A percentile compares a stretch with the other conserved stretches of the same genome.
Conservation (phyloP, 2,329 filamentous ascomycete species). For the Diplocarpon mali region DNA sequence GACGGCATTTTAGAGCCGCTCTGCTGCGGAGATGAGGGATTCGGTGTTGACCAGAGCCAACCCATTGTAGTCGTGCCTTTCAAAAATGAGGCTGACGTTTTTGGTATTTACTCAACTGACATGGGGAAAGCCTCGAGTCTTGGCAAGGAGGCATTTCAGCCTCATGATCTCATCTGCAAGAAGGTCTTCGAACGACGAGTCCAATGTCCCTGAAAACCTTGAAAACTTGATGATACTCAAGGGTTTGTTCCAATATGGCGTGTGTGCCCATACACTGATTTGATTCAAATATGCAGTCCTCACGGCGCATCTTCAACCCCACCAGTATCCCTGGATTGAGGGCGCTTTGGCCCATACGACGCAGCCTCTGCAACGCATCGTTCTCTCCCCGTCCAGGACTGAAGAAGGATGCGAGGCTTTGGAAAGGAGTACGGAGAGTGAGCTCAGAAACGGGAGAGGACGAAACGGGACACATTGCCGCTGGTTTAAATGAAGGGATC, state of each 20-base stretch:
- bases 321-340: slow-evolving; percentile 28
- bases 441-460: slow-evolving; percentile 44
- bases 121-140: neutral
- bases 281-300: slow-evolving; percentile 17
- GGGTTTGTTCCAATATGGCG: slow-evolving; percentile 1
- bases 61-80: slow-evolving; percentile 37
- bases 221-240: too few species aligned
- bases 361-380: slow-evolving; percentile 19
- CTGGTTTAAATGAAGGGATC: slow-evolving; percentile 65
- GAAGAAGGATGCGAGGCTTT: slow-evolving; percentile 6
- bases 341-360: slow-evolving; percentile 15
- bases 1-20: neutral
- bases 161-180: slow-evolving; percentile 1
- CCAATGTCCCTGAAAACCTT: neutral
- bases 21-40: slow-evolving; percentile 21
- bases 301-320: slow-evolving; percentile 25
- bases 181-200: neutral
- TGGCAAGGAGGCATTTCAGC: neutral
- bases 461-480: slow-evolving; percentile 71
- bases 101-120: slow-evolving; percentile 2
- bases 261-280: slow-evolving; percentile 2
- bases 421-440: slow-evolving; percentile 29
- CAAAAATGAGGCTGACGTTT: slow-evolving; percentile 6
- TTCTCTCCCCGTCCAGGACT: slow-evolving; percentile 8
- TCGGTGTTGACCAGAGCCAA: slow-evolving; percentile 47